Evolutionary conservation across 371 early-diverging fungal species (phyloP).

Genomic region (Mortierella sp.): DNA sequence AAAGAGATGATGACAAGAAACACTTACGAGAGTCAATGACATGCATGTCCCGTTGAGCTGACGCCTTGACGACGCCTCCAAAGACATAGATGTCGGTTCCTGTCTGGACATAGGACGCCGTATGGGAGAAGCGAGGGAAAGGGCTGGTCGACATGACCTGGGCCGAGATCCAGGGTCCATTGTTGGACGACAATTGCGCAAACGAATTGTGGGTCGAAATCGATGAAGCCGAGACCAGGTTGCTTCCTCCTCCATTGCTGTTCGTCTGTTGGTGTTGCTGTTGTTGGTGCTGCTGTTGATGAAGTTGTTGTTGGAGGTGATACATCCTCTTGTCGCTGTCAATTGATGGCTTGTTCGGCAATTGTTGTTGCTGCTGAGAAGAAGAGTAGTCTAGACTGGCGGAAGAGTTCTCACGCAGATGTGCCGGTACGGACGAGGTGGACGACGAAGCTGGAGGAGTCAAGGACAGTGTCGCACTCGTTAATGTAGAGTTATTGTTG

Average conservation of each 20-base stretch:
- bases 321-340: constrained; percentile 42
- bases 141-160: constrained; percentile 41
- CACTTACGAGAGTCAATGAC: constrained; percentile 72
- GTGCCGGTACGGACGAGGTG: background rate
- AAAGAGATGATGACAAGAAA: background rate
- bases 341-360: constrained; percentile 23
- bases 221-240: constrained; percentile 28
- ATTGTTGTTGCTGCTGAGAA: constrained; percentile 17
- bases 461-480: background rate
- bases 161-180: constrained; percentile 46
- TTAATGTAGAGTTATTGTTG: background rate
- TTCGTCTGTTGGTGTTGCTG: constrained; percentile 3
- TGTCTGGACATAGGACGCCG: constrained; percentile 64
- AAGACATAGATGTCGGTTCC: constrained; percentile 67
- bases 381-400: constrained; percentile 24
- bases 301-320: constrained; percentile 32
- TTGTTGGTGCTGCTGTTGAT: constrained; percentile 13
- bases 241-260: constrained; percentile 2
- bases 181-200: constrained; percentile 8
- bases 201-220: constrained; percentile 31
- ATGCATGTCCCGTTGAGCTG: constrained; percentile 68
- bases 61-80: constrained; percentile 69
- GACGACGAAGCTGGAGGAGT: background rate
- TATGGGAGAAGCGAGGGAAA: constrained; percentile 73
- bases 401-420: constrained; percentile 31